phyloP scores from a whole-genome alignment of 2,329 filamentous ascomycete genomes.

The Aspergillus piperis region DNA sequence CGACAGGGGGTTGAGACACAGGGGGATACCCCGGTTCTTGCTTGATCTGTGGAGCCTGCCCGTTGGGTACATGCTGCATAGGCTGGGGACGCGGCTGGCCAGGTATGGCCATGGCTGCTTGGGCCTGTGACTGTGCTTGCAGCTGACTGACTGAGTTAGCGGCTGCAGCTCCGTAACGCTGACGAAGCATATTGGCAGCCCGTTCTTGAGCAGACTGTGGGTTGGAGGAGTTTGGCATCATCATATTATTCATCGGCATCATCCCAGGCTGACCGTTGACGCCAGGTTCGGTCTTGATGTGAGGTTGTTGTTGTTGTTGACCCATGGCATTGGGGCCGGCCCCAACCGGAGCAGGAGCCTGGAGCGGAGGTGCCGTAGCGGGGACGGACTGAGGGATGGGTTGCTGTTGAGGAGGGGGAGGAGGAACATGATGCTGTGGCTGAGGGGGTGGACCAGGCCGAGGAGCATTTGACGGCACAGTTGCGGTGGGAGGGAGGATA shows the following conservation, averaged over 20 bases:
- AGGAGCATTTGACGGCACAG: conserved; percentile 49
- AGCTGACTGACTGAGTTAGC: conserved; percentile 47
- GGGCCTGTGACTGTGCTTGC: conserved; percentile 40
- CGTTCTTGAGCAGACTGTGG: conserved; percentile 56
- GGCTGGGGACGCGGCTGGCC: conserved; percentile 37
- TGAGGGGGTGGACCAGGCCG: conserved; percentile 35
- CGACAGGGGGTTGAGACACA: conserved; percentile 43
- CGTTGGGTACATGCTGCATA: conserved; percentile 36
- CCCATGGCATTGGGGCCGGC: conserved; percentile 30
- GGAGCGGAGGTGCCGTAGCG: conserved; percentile 27
- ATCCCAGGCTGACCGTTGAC: conserved; percentile 39
- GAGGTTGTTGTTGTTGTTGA: conserved; percentile 37
- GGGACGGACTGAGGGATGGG: conserved; percentile 37
- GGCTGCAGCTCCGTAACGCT: conserved; percentile 47
- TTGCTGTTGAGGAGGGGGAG: conserved; percentile 40
- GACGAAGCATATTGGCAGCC: conserved; percentile 53
- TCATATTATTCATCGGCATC: conserved; percentile 39
- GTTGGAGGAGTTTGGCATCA: conserved; percentile 39
- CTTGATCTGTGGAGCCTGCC: conserved; percentile 47
- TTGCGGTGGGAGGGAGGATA: conserved; percentile 41
- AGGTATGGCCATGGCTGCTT: conserved; percentile 37
- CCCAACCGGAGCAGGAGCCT: conserved; percentile 23
- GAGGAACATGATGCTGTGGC: conserved; percentile 40
- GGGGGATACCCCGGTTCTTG: conserved; percentile 40
- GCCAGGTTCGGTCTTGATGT: conserved; percentile 57